Percentiles rank a stretch among this genome's conserved stretches.
Evolutionary conservation across 2,329 filamentous ascomycete genomes (phyloP).

Genomic region (Fusarium sororula): DNA sequence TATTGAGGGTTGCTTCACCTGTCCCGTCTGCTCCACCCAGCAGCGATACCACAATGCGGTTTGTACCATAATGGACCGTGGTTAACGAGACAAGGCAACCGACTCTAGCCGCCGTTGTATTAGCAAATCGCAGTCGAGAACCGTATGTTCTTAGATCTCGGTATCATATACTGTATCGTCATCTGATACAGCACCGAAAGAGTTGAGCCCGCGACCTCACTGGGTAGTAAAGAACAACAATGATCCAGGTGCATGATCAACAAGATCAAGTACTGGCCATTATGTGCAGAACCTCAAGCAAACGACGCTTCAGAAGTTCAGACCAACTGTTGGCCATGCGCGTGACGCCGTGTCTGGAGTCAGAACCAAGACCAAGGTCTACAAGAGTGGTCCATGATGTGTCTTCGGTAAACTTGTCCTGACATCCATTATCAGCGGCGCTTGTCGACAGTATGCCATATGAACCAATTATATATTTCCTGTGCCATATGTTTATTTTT

Average conservation of each 20-base stretch:
- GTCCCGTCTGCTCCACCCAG: neutral
- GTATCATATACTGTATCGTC: neutral
- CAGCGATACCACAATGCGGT: neutral
- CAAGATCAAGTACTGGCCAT: neutral
- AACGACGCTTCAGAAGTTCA: neutral
- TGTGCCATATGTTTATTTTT: neutral
- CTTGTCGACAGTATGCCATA: neutral
- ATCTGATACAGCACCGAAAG: neutral
- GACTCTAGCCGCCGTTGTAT: neutral
- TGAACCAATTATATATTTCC: slow-evolving; percentile 5
- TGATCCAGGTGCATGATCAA: neutral
- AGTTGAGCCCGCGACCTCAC: neutral
- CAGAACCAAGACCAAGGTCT: neutral
- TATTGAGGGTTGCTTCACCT: neutral
- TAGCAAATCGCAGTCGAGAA: neutral
- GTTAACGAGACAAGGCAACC: neutral
- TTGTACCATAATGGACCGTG: neutral
- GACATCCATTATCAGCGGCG: slow-evolving; percentile 3
- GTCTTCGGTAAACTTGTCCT: neutral
- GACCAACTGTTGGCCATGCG: neutral
- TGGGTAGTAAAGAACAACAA: neutral
- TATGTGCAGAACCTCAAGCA: neutral
- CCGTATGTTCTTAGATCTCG: neutral
- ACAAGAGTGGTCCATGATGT: neutral
- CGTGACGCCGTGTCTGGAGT: neutral